Evolutionary conservation across 495 filamentous ascomycete species (phyloP).

Genomic region (Aspergillus wentii): DNA sequence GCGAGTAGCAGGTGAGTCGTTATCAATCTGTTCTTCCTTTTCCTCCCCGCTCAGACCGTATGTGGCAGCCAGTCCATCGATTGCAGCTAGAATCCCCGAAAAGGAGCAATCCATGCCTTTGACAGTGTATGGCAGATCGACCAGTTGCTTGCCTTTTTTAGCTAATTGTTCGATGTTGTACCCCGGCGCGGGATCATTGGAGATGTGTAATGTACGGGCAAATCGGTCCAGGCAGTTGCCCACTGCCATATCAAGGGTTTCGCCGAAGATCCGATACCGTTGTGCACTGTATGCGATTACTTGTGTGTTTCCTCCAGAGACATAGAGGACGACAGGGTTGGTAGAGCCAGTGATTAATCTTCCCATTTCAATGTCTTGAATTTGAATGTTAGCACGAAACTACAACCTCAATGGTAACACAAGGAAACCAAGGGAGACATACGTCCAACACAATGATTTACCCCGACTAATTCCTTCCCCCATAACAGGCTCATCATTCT

Average conservation of each 20-base stretch:
- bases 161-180: conserved; percentile 98
- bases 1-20: conserved; percentile 55
- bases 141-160: conserved; percentile 65
- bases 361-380: conserved; percentile 91
- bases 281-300: conserved; percentile 94
- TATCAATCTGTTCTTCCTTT: conserved; percentile 24
- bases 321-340: conserved; percentile 96
- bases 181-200: conserved; percentile 92
- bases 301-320: conserved; percentile 95
- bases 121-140: conserved; percentile 92
- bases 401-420: not conserved
- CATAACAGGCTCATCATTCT: conserved; percentile 80
- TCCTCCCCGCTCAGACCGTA: conserved; percentile 44
- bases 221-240: conserved; percentile 97
- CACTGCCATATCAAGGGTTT: conserved; percentile 94
- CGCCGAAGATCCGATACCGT: conserved; percentile 95
- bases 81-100: conserved; percentile 78
- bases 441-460: conserved; percentile 97
- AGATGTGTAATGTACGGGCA: conserved; percentile 81
- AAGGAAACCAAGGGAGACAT: conserved; percentile 20
- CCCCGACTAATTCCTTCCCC: conserved; percentile 80
- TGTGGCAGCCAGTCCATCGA: conserved; percentile 69
- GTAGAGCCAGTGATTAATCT: conserved; percentile 82
- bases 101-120: conserved; percentile 99
- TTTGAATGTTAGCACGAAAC: conserved; percentile 6